Conservation (phyloP, 225 moss, liverwort and hornwort species). For the Marchantia polymorpha region DNA sequence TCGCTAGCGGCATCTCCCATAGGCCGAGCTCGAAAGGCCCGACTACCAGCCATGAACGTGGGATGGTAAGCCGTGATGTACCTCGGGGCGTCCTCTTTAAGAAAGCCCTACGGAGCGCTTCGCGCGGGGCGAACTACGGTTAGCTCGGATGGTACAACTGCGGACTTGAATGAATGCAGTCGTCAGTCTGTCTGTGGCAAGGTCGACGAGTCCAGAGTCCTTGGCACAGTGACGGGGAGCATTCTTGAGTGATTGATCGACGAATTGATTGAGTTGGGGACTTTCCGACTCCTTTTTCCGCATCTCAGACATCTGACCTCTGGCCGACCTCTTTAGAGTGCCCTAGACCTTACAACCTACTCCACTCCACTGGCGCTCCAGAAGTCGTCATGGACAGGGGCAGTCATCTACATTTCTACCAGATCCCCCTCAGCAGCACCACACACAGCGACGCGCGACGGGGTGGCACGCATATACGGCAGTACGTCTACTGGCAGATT, state of each 20-base stretch:
- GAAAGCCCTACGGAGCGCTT: background rate
- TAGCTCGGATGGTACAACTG: background rate
- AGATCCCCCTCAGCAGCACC: no score
- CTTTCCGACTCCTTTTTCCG: background rate
- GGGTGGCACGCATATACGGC: background rate
- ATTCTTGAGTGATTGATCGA: background rate
- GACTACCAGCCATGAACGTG: background rate
- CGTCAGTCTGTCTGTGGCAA: background rate
- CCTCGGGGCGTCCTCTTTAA: background rate
- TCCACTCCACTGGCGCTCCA: background rate
- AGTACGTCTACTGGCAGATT: background rate
- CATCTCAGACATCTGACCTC: background rate
- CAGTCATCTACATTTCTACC: conserved; percentile 2
- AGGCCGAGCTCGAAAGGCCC: background rate
- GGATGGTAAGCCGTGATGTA: background rate
- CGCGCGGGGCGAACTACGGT: background rate
- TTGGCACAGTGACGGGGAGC: background rate
- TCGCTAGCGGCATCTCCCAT: background rate
- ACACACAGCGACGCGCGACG: background rate
- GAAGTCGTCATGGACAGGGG: no score
- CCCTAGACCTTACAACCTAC: background rate
- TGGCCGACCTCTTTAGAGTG: background rate
- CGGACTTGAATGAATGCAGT: background rate
- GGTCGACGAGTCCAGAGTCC: background rate
- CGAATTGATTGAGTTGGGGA: background rate